A percentile compares a stretch with the other conserved stretches of the same genome.
Evolutionary conservation across 2,329 filamentous ascomycete species (phyloP).

Genomic region (Ceratocystis smalleyi): DNA sequence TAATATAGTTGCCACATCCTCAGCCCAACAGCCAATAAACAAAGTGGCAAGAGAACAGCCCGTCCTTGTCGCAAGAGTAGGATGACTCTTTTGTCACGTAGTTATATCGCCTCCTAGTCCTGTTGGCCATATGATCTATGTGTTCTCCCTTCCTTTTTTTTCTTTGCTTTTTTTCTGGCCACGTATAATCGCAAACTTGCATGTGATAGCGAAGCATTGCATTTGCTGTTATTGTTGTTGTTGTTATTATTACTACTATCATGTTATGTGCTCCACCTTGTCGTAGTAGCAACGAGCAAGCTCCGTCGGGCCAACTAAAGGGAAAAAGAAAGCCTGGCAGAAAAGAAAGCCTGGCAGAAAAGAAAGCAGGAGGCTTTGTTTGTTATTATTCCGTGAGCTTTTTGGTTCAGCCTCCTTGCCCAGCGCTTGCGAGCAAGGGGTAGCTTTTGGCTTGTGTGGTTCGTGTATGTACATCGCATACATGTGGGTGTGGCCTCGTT

Average conservation of each 20-base stretch:
- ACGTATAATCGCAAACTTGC: neutral
- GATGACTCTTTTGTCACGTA: neutral
- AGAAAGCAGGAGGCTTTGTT: neutral
- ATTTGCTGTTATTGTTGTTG: no score
- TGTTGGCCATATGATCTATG: neutral
- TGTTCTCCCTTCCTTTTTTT: neutral
- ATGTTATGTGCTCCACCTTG: neutral
- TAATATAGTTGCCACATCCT: neutral
- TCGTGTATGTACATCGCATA: neutral
- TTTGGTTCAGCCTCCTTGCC: neutral
- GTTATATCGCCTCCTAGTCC: neutral
- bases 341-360: neutral
- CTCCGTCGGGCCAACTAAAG: neutral
- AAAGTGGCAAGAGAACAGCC: neutral
- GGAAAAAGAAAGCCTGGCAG: neutral
- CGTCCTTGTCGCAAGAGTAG: neutral
- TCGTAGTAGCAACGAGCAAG: neutral
- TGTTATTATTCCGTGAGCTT: neutral
- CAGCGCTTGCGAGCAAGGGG: neutral
- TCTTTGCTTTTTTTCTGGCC: neutral
- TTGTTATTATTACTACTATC: no score
- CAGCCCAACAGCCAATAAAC: neutral
- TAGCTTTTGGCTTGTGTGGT: neutral
- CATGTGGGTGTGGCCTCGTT: neutral
- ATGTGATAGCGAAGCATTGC: neutral